Percentiles rank a stretch among this genome's conserved stretches.
Evolutionary conservation across 352 stramenopile genomes (phyloP).

Genomic region (Pythium guiyangense): DNA sequence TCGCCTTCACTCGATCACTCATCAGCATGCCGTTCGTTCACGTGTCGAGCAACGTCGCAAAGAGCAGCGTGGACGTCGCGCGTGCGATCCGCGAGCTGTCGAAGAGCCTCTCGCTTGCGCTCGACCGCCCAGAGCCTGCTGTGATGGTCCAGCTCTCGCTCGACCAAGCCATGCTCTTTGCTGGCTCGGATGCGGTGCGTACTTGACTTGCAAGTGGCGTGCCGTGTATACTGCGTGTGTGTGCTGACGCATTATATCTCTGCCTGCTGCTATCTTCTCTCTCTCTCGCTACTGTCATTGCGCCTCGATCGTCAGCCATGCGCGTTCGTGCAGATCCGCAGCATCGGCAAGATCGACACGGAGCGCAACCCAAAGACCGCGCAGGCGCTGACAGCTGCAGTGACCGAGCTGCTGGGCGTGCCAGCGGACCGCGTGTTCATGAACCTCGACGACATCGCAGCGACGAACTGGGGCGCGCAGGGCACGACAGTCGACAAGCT

Average conservation of each 20-base stretch:
- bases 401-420: constrained; percentile 19
- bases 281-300: not conserved
- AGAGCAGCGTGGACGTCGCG: constrained; percentile 9
- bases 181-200: constrained; percentile 16
- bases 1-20: not conserved
- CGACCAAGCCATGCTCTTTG: constrained; percentile 19
- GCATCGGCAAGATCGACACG: constrained; percentile 22
- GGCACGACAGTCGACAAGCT: constrained; percentile 11
- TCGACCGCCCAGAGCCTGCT: constrained; percentile 12
- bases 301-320: constrained; percentile 7
- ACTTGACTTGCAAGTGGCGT: not conserved
- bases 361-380: constrained; percentile 23
- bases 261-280: not conserved
- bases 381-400: constrained; percentile 7
- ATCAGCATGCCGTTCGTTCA: constrained; percentile 22
- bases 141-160: constrained; percentile 23
- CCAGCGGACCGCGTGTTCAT: constrained; percentile 29
- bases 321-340: constrained; percentile 24
- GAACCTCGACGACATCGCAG: constrained; percentile 28
- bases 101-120: constrained; percentile 15
- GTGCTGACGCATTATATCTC: not conserved
- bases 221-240: not conserved
- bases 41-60: constrained; percentile 23
- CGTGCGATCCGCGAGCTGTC: constrained; percentile 13
- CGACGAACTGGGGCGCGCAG: constrained; percentile 24